phyloP scores from a whole-genome alignment of 2,329 filamentous ascomycete species.

The Penicillium paneum region DNA sequence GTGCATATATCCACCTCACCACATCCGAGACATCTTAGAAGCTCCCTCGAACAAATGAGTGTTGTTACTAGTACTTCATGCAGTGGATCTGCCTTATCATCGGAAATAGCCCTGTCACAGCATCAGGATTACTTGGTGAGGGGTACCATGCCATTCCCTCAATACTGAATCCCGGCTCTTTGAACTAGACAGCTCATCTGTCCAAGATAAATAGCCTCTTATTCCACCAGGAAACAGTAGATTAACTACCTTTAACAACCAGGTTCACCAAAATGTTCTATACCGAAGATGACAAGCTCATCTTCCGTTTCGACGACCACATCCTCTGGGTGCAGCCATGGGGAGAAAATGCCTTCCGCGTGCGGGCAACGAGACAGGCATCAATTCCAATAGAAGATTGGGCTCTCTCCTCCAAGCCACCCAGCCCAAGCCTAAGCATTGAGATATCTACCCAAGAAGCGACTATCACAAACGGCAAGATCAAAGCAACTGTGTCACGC shows the following conservation, averaged over 20 bases:
- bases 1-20: not conserved
- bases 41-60: not conserved
- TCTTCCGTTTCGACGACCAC: constrained; percentile 40
- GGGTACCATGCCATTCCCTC: not conserved
- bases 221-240: not conserved
- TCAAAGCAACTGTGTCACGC: constrained; percentile 47
- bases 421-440: constrained; percentile 9
- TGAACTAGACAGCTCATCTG: not conserved
- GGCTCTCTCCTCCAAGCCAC: constrained; percentile 31
- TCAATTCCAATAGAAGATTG: constrained; percentile 37
- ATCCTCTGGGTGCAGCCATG: constrained; percentile 40
- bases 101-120: constrained; percentile 1
- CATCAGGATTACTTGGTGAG: constrained; percentile 4
- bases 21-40: not conserved
- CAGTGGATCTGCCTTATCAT: not conserved
- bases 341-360: constrained; percentile 39
- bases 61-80: not conserved
- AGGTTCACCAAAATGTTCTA: constrained; percentile 29
- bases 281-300: constrained; percentile 33
- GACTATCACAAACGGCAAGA: constrained; percentile 49
- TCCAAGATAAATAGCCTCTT: not conserved
- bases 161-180: not conserved
- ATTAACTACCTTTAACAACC: not conserved
- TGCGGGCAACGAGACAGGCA: constrained; percentile 38
- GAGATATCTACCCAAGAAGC: constrained; percentile 28